Percentiles rank a stretch among this genome's conserved stretches.
phyloP scores from a whole-genome alignment of 257 asterid genomes.

The Capsicum baccatum region DNA sequence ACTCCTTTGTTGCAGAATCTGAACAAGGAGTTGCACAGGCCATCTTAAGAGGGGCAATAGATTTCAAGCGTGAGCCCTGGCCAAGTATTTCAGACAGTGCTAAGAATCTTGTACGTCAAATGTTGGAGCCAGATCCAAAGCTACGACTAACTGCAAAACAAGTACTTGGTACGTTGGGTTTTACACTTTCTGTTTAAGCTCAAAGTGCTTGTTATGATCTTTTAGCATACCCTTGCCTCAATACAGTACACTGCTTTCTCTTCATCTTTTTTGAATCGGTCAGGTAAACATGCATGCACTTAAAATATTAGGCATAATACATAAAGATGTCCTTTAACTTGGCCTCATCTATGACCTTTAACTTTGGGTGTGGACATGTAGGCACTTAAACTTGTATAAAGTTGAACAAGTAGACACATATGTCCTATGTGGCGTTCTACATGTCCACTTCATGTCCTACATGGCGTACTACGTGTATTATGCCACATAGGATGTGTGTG shows the following conservation, averaged over 20 bases:
- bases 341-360: too few relatives aligned
- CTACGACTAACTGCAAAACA: slow-evolving; percentile 88
- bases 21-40: slow-evolving; percentile 99
- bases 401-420: too few relatives aligned
- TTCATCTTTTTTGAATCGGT: background rate
- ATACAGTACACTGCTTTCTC: background rate
- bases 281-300: background rate
- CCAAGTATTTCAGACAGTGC: slow-evolving; percentile 85
- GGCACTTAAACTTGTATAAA: too few relatives aligned
- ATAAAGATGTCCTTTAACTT: too few relatives aligned
- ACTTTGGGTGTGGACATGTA: too few relatives aligned
- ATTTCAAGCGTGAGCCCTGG: slow-evolving; percentile 97
- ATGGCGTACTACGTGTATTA: too few relatives aligned
- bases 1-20: slow-evolving; percentile 62
- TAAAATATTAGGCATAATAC: background rate
- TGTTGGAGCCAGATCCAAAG: slow-evolving; percentile 93
- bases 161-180: slow-evolving; percentile 74
- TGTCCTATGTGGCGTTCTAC: too few relatives aligned
- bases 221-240: slow-evolving; percentile 17
- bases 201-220: slow-evolving; percentile 18
- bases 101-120: slow-evolving; percentile 82
- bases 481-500: too few relatives aligned
- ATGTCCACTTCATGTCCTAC: too few relatives aligned
- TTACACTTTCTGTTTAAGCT: slow-evolving; percentile 11
- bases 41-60: slow-evolving; percentile 81